Base-by-base conservation (phyloP, 441 rosid species). In the Melastoma candidum region DNA sequence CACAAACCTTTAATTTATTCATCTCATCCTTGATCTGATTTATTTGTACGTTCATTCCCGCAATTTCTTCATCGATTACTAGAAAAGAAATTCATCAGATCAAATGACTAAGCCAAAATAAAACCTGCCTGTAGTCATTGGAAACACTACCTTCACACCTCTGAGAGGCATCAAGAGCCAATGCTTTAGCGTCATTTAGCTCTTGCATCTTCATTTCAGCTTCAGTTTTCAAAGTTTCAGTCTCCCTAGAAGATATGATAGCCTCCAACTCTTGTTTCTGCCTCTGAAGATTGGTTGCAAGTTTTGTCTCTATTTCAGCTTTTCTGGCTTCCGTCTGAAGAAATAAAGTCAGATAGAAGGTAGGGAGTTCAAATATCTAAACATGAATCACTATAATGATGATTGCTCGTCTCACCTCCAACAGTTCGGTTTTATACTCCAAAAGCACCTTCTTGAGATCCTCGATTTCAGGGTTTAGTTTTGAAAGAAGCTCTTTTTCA, bases 281-380 rank as follows among this genome's bases (percentile, higher is more conserved):
- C 79, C 99, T 85, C 84, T 81, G 81, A 69, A 93, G 81, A 69
- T 93, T 93, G 58, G 97, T 83, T 58, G 96, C 67, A 49, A 94
- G 80, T 73, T 94, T 89, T 54, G 89, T 77, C 85, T 94, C 99
- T 39, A 94, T 83, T 74, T 94, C 99, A 9, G 99, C 87, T 77
- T 94, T 94, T 74, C 99, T 87, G 29, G 96, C 67, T 77, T 94
- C 97, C 59, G 76, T 80, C 99, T 93, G 60, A 51, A 50, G 61
- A 63, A 49, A 44, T 17, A 60, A 59, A 63, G 26, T 48, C 47
- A 54, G 13, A 57, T 11, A 54, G 53, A 56, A 62, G 56, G 61
- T 1, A 47, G 1, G 54, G 32, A 61, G 36, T 26, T 26, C 46
- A 51, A n/a, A n/a, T 29, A 63, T 47, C 48, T 41, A 48, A 45